Conservation (phyloP, 2,329 filamentous ascomycete species). For the Nothopassalora personata region DNA sequence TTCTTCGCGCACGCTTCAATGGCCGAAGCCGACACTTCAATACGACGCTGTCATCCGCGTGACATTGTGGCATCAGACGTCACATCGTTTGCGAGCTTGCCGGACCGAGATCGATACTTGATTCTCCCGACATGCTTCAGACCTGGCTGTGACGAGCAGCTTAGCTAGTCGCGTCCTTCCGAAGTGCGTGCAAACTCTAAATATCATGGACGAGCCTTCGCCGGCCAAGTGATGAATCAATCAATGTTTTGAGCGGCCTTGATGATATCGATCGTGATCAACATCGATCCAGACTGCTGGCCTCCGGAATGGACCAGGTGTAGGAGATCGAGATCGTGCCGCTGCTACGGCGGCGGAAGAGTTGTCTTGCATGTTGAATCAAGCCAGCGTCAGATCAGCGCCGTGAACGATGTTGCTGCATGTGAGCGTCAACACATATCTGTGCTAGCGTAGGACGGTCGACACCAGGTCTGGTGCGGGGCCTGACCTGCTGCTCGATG, state of each 20-base stretch:
- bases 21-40: neutral
- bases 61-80: neutral
- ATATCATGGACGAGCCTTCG: neutral
- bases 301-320: neutral
- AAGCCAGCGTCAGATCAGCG: neutral
- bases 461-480: neutral
- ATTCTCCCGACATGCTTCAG: constrained; percentile 4
- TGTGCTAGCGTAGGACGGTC: neutral
- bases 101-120: constrained; percentile 5
- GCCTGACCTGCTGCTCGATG: neutral
- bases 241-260: neutral
- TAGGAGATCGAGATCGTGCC: neutral
- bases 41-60: neutral
- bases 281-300: neutral
- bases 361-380: neutral
- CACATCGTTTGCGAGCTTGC: neutral
- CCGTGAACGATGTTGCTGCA: neutral
- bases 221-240: neutral
- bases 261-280: neutral
- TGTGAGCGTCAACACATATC: neutral
- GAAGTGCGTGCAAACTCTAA: constrained; percentile 1
- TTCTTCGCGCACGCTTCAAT: neutral
- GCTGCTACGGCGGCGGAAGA: neutral
- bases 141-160: neutral
- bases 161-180: neutral